A percentile compares a stretch with the other conserved stretches of the same genome.
phyloP scores from a whole-genome alignment of 352 stramenopile species.

The Phytopythium litorale region DNA sequence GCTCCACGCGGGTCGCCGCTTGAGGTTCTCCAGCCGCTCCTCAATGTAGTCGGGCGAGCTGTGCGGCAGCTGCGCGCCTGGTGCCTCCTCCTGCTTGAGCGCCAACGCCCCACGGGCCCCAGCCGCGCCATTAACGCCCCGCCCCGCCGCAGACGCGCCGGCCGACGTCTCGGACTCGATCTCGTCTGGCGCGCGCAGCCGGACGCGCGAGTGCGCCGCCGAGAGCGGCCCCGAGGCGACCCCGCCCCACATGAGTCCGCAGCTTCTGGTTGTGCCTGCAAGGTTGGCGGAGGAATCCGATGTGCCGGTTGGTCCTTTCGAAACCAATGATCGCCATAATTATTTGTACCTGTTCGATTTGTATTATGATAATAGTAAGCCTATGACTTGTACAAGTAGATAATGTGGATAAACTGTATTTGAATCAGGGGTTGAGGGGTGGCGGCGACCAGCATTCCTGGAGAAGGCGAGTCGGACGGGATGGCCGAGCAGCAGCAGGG shows the following conservation, averaged over 20 bases:
- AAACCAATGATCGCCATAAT: background rate
- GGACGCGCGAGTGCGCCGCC: slow-evolving; percentile 34
- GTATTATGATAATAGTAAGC: too few relatives aligned
- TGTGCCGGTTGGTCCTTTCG: background rate
- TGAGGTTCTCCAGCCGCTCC: slow-evolving; percentile 84
- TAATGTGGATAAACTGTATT: background rate
- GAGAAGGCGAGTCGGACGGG: background rate
- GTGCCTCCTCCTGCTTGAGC: background rate
- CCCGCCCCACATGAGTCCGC: background rate
- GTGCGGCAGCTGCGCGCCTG: slow-evolving; percentile 19
- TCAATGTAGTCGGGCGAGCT: slow-evolving; percentile 81
- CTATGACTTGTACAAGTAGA: background rate
- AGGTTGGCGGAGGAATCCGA: background rate
- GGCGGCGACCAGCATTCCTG: background rate
- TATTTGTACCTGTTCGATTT: background rate
- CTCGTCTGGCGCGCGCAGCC: slow-evolving; percentile 63
- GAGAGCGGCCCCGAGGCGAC: background rate
- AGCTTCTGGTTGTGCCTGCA: background rate
- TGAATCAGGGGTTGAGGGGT: background rate
- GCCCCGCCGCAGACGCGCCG: background rate
- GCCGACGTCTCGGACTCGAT: slow-evolving; percentile 23
- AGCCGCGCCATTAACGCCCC: background rate
- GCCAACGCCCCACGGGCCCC: background rate
- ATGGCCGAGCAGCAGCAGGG: slow-evolving; percentile 22
- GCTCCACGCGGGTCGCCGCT: slow-evolving; percentile 56